These are phyloP conservation scores for Acidiella bohemica DNA, from an alignment of 495 filamentous ascomycete genomes.

Conservation along the genomic window DNA sequence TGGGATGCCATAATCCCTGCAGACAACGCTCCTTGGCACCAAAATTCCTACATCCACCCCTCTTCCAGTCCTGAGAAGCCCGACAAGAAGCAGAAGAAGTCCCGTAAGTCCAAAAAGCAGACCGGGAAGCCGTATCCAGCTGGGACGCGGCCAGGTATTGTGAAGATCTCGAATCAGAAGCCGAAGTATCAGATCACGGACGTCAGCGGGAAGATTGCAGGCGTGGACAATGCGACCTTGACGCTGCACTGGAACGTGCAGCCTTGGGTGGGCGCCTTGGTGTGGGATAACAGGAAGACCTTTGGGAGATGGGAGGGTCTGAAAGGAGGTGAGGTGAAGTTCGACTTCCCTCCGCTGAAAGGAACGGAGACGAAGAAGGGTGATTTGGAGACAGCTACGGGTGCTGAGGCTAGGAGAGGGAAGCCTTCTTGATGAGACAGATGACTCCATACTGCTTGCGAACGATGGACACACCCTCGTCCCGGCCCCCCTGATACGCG, in stretches of 20 bases:
- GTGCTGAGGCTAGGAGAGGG: constrained; percentile 29
- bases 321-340: constrained; percentile 50
- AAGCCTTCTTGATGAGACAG: too few relatives aligned
- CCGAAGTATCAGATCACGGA: constrained; percentile 93
- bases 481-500: too few relatives aligned
- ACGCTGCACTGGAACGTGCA: constrained; percentile 88
- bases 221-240: constrained; percentile 57
- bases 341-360: constrained; percentile 66
- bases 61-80: constrained; percentile 22
- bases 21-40: constrained; percentile 38
- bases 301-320: constrained; percentile 50
- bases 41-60: constrained; percentile 36
- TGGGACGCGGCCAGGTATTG: constrained; percentile 38
- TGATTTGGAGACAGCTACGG: constrained; percentile 28
- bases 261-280: constrained; percentile 84
- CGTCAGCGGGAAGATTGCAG: constrained; percentile 59
- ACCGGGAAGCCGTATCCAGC: constrained; percentile 10
- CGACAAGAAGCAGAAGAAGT: constrained; percentile 13
- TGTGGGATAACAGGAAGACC: constrained; percentile 54
- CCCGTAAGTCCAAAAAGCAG: background rate
- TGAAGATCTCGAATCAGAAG: constrained; percentile 63
- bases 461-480: too few relatives aligned
- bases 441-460: too few relatives aligned
- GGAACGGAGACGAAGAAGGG: constrained; percentile 33
- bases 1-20: constrained; percentile 89